Evolutionary conservation across 495 filamentous ascomycete genomes (phyloP), one percentile per base, ranked within the genome.

Genomic region (Chlorociboria aeruginascens): DNA sequence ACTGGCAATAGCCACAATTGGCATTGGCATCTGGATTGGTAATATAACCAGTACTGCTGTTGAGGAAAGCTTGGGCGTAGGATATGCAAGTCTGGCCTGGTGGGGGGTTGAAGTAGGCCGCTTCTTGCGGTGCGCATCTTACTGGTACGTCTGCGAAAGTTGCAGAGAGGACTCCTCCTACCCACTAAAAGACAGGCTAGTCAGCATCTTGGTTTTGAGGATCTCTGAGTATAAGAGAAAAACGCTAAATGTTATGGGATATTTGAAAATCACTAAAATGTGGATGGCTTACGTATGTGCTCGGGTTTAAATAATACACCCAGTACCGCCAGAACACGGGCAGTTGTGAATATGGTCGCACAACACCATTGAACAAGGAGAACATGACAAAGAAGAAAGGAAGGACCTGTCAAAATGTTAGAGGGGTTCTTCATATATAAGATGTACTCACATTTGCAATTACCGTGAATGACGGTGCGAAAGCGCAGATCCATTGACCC

Each of bases 351-450:
- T 80, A 84, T 0, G 81, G 75, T 7, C 76, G 71, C 2, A 86
- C 69, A 20, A 89, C 76, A 46, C 85, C 85, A 66, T 86, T 86
- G 68, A 89, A 89, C 43, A 87, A 61, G 8, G 66, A 69, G 60
- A 83, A 82, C 57, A 83, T 78, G 61, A 86, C 83, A 61, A 89
- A 80, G 73, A 92, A 89, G 66, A 86, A 86, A 3, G 83, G 83
- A 3, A 82, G 70, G 39, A 73, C 20, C 20, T 25, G 20, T 25
- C 20, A 25, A 25, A 25, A 1, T 25, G 20, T 25, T 25, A 25
- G 20, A 25, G 4, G 20, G 20, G 20, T 25, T 25, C 20, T 25
- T 25, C 20, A 25, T 25, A 25, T 25, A 25, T 4, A 4, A 25
- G 20, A 25, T 25, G 1, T 25, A 25, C 20, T 25, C 20, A 25